Evolutionary conservation across 2,329 filamentous ascomycete species (phyloP).

Genomic region (Colletotrichum spaethianum): DNA sequence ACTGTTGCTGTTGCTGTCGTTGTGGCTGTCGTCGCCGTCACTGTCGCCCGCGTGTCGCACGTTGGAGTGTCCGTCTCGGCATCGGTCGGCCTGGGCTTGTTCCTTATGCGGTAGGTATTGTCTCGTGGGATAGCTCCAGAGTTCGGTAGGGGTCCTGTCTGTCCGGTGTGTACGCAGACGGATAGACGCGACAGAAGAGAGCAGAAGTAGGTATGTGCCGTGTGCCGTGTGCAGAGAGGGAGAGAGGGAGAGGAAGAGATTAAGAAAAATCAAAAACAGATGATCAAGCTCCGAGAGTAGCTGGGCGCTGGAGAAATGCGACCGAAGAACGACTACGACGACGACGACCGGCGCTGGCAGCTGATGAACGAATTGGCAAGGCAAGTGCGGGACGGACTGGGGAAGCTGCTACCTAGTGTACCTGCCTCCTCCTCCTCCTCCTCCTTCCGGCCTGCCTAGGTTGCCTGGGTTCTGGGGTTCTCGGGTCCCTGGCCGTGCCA

Average conservation of each 20-base stretch:
- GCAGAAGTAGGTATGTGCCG: not conserved
- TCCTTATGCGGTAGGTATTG: not conserved
- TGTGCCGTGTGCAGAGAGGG: not conserved
- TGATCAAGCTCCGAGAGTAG: not conserved
- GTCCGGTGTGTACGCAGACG: not conserved
- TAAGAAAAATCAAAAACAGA: too few species aligned
- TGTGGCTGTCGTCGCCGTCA: not conserved
- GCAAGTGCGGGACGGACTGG: not conserved
- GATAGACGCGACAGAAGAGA: not conserved
- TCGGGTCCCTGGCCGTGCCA: not conserved
- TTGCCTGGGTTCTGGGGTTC: not conserved
- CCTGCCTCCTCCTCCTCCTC: too few species aligned
- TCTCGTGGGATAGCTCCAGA: not conserved
- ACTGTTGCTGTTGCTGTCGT: not conserved
- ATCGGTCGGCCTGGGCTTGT: not conserved
- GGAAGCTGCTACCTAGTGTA: too few species aligned
- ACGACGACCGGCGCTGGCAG: not conserved
- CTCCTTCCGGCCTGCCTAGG: too few species aligned
- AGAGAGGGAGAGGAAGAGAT: too few species aligned
- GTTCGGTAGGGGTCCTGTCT: not conserved
- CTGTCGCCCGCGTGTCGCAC: slow-evolving; percentile 1
- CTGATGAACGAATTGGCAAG: not conserved
- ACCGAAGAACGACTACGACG: not conserved
- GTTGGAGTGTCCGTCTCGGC: not conserved
- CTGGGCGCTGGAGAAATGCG: not conserved